Percentiles rank a stretch among this genome's conserved stretches.
Conservation (phyloP, 2,329 filamentous ascomycete species). For the Arthroderma sp. region DNA sequence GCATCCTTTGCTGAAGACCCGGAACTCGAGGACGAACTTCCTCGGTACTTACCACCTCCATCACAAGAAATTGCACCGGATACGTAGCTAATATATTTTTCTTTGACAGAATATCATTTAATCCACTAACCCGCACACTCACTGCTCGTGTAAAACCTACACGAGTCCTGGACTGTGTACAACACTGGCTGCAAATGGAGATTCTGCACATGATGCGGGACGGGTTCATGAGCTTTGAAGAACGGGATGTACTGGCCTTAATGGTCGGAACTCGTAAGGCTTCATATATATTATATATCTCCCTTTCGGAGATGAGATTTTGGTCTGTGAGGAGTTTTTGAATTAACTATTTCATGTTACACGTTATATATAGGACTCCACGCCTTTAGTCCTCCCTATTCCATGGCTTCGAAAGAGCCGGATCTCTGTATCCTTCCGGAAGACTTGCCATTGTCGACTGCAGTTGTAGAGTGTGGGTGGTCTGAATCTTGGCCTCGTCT, state of each 20-base stretch:
- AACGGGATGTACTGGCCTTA: background rate
- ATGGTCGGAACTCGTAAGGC: background rate
- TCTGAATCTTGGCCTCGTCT: slow-evolving; percentile 5
- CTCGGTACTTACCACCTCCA: slow-evolving; percentile 1
- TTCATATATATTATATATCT: background rate
- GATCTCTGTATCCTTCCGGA: slow-evolving; percentile 4
- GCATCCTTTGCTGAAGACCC: slow-evolving; percentile 5
- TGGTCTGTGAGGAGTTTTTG: too few relatives aligned
- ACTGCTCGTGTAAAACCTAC: slow-evolving; percentile 2
- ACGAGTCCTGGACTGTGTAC: background rate
- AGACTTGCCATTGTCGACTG: slow-evolving; percentile 3
- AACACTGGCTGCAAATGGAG: background rate
- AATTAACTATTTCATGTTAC: background rate
- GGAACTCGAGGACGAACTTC: slow-evolving; percentile 3
- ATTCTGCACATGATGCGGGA: background rate
- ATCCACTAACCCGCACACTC: slow-evolving; percentile 2
- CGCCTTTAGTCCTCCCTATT: slow-evolving; percentile 2
- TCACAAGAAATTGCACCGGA: background rate
- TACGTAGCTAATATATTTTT: background rate
- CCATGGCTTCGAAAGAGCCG: slow-evolving; percentile 5
- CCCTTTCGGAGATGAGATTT: background rate
- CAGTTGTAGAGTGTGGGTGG: slow-evolving; percentile 6
- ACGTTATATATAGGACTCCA: slow-evolving; percentile 1
- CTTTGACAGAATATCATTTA: slow-evolving; percentile 4
- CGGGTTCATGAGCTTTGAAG: background rate